These are phyloP conservation scores for Herpomyces periplanetae DNA, from an alignment of 2,329 filamentous ascomycete genomes.

Conservation along the genomic window DNA sequence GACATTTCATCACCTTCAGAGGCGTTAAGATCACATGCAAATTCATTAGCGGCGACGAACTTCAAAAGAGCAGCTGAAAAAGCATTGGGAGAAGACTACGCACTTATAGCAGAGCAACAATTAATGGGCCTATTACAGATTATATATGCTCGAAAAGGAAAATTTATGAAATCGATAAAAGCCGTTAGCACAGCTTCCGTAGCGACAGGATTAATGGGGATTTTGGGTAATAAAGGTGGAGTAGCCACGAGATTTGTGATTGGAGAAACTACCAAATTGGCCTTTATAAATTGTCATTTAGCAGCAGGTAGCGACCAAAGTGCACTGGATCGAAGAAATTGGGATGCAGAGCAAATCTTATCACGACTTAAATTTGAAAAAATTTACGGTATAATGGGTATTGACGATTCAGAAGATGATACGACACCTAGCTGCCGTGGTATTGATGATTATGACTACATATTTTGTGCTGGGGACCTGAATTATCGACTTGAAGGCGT, in stretches of 20 bases:
- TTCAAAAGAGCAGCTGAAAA: constrained; percentile 42
- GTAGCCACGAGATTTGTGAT: constrained; percentile 42
- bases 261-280: constrained; percentile 52
- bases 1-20: constrained; percentile 43
- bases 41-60: constrained; percentile 25
- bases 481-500: constrained; percentile 72
- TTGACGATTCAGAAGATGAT: too few relatives aligned
- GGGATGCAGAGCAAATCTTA: constrained; percentile 48
- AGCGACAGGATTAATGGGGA: constrained; percentile 60
- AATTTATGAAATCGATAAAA: constrained; percentile 31
- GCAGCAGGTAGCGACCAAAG: constrained; percentile 45
- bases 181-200: constrained; percentile 47
- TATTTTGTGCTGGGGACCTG: constrained; percentile 81
- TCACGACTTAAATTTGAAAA: constrained; percentile 38
- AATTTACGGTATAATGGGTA: too few relatives aligned
- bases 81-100: constrained; percentile 35
- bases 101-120: constrained; percentile 38
- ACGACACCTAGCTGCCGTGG: constrained; percentile 18
- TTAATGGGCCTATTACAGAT: constrained; percentile 49
- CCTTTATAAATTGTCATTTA: constrained; percentile 70
- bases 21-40: constrained; percentile 33
- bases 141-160: constrained; percentile 40
- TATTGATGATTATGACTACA: constrained; percentile 65
- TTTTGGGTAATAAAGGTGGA: constrained; percentile 84
- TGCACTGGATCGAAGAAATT: constrained; percentile 44